A percentile compares a stretch with the other conserved stretches of the same genome.
phyloP scores from a whole-genome alignment of 2,329 filamentous ascomycete genomes.

The Apiospora rasikravindrae region DNA sequence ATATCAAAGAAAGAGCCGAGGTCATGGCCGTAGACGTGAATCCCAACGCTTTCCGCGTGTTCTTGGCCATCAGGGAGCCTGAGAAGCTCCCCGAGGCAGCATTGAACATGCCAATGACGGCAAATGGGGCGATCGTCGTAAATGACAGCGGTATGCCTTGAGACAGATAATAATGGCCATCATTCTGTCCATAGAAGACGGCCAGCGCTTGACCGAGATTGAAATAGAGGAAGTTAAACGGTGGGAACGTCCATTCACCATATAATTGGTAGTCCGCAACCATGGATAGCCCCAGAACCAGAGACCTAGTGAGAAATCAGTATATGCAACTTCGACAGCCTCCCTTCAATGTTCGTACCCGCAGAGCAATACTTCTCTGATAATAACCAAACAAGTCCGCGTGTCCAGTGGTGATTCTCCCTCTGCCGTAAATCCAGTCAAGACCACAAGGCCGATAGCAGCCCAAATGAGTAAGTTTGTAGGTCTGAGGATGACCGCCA shows the following conservation, averaged over 20 bases:
- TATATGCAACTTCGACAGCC: background rate
- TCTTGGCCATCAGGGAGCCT: slow-evolving; percentile 42
- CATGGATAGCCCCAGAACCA: slow-evolving; percentile 67
- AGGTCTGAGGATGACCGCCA: slow-evolving; percentile 85
- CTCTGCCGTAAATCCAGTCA: slow-evolving; percentile 49
- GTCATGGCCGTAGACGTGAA: slow-evolving; percentile 65
- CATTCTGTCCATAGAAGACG: slow-evolving; percentile 89
- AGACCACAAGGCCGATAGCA: slow-evolving; percentile 62
- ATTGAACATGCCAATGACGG: slow-evolving; percentile 66
- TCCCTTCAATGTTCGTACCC: slow-evolving; percentile 48
- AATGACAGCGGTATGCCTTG: slow-evolving; percentile 89
- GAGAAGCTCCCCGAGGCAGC: slow-evolving; percentile 44
- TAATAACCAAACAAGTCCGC: slow-evolving; percentile 56
- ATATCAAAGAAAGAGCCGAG: slow-evolving; percentile 72
- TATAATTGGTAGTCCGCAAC: slow-evolving; percentile 81
- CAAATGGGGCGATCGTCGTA: slow-evolving; percentile 82
- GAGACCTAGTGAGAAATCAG: slow-evolving; percentile 38
- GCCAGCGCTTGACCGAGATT: slow-evolving; percentile 88
- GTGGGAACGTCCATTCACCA: slow-evolving; percentile 84
- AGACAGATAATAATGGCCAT: slow-evolving; percentile 90
- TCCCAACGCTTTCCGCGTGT: slow-evolving; percentile 60
- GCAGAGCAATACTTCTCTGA: slow-evolving; percentile 69
- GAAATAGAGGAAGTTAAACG: slow-evolving; percentile 85
- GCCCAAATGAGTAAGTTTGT: slow-evolving; percentile 90
- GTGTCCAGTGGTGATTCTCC: slow-evolving; percentile 47